Base-by-base conservation (phyloP, 306 rosid genomes). In the Betula pendula region DNA sequence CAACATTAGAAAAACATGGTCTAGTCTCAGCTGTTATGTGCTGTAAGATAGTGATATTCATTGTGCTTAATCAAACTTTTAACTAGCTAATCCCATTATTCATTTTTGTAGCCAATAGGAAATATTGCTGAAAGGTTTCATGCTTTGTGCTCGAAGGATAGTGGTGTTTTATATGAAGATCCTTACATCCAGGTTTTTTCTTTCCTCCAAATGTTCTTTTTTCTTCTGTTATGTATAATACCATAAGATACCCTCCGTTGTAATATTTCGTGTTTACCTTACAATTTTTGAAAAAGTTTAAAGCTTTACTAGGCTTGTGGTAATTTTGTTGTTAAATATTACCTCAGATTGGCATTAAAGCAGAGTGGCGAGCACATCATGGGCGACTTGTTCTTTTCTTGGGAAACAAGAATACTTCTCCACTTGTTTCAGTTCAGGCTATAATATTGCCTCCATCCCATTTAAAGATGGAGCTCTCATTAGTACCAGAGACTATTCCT, bases 401-500 rank as follows among this genome's bases (percentile, higher is more conserved):
- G 89, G 99, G 99, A 68, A 96, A 96, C 90, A 96, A 96, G 82
- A 96, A 91, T 77, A 93, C 96, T 75, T 81, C 91, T 80, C 90
- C 99, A 40, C 99, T 96, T 80, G 87, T 67, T 60, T 89, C 97
- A 67, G 98, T 96, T 76, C 93, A 96, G 77, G 99, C 98, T 79
- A 73, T 88, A 75, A 89, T 96, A 78, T 86, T 93, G 84, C 92
- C 99, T 78, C 98, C 99, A 22, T 58, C 92, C 10, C 90, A 96
- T 90, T 91, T 96, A 67, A 96, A 90, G 86, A 84, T 89, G 75
- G 99, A 91, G 85, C 91, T 93, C 74, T 96, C 99, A 42, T 79
- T 90, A 75, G 99, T 96, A 62, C 99, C 99, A 17, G 99, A 96
- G 20, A 96, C 94, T 74, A 96, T 93, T 72, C 99, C 99, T 76